These are phyloP conservation scores for Lanmaoa rubissima DNA, from an alignment of 768 basidiomycete species.

Conservation along the genomic window DNA sequence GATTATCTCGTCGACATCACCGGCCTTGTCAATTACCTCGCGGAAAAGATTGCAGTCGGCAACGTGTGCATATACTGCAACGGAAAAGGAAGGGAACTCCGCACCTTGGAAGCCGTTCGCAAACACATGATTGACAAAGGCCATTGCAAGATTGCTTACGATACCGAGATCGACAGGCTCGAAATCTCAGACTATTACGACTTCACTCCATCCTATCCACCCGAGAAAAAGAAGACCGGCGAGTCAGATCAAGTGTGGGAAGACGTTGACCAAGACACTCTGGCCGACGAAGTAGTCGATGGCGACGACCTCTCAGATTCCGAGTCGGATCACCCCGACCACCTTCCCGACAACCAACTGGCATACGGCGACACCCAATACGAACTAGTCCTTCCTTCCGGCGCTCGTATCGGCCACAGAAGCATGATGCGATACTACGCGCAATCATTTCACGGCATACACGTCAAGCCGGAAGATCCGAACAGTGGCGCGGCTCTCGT, in stretches of 20 bases:
- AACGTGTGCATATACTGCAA: slow-evolving; percentile 94
- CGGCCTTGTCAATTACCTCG: slow-evolving; percentile 83
- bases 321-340: slow-evolving; percentile 38
- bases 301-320: slow-evolving; percentile 27
- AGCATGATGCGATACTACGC: slow-evolving; percentile 82
- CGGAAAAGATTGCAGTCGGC: slow-evolving; percentile 90
- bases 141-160: slow-evolving; percentile 96
- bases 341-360: slow-evolving; percentile 51
- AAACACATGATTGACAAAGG: slow-evolving; percentile 96
- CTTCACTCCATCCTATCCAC: slow-evolving; percentile 79
- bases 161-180: slow-evolving; percentile 71
- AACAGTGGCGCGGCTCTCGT: slow-evolving; percentile 77
- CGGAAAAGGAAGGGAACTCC: slow-evolving; percentile 77
- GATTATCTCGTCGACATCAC: slow-evolving; percentile 83
- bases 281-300: slow-evolving; percentile 18
- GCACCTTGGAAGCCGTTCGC: slow-evolving; percentile 80
- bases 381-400: slow-evolving; percentile 92
- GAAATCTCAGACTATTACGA: slow-evolving; percentile 95
- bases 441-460: slow-evolving; percentile 64
- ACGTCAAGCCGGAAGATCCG: slow-evolving; percentile 51
- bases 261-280: slow-evolving; percentile 26
- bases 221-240: slow-evolving; percentile 20
- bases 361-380: slow-evolving; percentile 77
- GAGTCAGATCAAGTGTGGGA: slow-evolving; percentile 32
- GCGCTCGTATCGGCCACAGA: slow-evolving; percentile 89